Conservation (phyloP, 495 filamentous ascomycete genomes). For the Xylaria acuta region DNA sequence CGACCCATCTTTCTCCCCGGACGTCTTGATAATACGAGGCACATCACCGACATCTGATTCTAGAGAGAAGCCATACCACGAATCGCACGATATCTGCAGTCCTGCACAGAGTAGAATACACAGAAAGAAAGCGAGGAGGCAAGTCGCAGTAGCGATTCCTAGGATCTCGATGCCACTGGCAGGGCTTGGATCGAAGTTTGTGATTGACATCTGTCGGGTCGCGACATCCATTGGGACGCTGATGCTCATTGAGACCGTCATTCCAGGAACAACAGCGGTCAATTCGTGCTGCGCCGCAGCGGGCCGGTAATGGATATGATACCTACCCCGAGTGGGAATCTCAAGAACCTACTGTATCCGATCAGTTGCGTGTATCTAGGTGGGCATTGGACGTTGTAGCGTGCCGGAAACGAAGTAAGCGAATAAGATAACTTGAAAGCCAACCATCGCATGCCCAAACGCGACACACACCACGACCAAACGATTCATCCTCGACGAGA, state of each 20-base stretch:
- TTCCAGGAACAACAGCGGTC: background rate
- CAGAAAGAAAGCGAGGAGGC: conserved; percentile 24
- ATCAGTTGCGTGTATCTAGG: background rate
- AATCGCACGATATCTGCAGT: background rate
- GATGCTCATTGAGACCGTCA: background rate
- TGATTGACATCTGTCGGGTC: conserved; percentile 1
- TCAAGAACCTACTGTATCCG: background rate
- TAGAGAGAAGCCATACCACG: background rate
- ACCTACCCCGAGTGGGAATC: background rate
- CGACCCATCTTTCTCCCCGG: background rate
- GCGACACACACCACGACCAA: background rate
- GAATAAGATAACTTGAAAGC: background rate
- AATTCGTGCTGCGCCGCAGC: background rate
- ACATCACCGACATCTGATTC: background rate
- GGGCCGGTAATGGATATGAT: background rate
- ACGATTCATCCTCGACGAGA: background rate
- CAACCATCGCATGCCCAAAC: background rate
- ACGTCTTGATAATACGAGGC: background rate
- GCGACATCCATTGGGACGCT: background rate
- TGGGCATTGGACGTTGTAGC: background rate
- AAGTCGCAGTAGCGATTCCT: conserved; percentile 21
- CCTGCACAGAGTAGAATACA: conserved; percentile 7
- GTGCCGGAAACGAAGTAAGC: background rate
- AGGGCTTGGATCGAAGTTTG: conserved; percentile 9
- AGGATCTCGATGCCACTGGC: conserved; percentile 19